Evolutionary conservation across 2,329 filamentous ascomycete genomes (phyloP).

Genomic region (Penicillium crustosum): DNA sequence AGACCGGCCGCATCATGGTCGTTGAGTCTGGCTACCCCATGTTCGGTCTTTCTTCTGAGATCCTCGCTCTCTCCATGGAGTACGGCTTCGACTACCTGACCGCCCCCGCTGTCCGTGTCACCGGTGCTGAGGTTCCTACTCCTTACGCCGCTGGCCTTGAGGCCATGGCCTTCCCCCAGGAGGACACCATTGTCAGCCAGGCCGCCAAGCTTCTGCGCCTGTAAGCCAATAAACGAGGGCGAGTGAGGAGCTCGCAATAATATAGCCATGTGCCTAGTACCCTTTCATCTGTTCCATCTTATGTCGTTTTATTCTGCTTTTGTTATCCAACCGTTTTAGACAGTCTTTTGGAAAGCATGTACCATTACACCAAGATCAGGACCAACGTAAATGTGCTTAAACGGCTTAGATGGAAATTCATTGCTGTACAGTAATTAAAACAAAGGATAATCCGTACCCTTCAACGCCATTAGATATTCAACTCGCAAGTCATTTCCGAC

Average conservation of each 20-base stretch:
- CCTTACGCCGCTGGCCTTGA: slow-evolving; percentile 92
- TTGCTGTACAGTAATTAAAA: neutral
- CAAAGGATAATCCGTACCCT: neutral
- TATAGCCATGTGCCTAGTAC: slow-evolving; percentile 39
- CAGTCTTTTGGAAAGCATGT: slow-evolving; percentile 29
- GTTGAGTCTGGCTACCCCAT: slow-evolving; percentile 96
- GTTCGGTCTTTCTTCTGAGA: slow-evolving; percentile 89
- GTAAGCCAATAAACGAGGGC: slow-evolving; percentile 47
- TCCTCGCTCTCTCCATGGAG: slow-evolving; percentile 92
- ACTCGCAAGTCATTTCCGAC: neutral
- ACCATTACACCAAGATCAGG: slow-evolving; percentile 23
- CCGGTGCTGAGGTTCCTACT: slow-evolving; percentile 90
- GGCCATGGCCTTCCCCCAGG: slow-evolving; percentile 91
- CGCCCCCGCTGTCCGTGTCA: slow-evolving; percentile 88
- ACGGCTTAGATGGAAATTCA: slow-evolving; percentile 15
- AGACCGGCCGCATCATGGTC: slow-evolving; percentile 86
- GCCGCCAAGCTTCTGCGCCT: slow-evolving; percentile 84
- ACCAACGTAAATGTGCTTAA: slow-evolving; percentile 18
- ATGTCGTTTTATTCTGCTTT: slow-evolving; percentile 28
- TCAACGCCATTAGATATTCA: neutral
- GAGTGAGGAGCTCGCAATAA: slow-evolving; percentile 25
- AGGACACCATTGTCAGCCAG: slow-evolving; percentile 82
- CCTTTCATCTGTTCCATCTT: slow-evolving; percentile 28
- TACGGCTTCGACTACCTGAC: slow-evolving; percentile 98
- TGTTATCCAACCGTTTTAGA: slow-evolving; percentile 20